These are phyloP conservation scores for Neofusicoccum parvum DNA, from an alignment of 2,329 filamentous ascomycete species.

Conservation along the genomic window DNA sequence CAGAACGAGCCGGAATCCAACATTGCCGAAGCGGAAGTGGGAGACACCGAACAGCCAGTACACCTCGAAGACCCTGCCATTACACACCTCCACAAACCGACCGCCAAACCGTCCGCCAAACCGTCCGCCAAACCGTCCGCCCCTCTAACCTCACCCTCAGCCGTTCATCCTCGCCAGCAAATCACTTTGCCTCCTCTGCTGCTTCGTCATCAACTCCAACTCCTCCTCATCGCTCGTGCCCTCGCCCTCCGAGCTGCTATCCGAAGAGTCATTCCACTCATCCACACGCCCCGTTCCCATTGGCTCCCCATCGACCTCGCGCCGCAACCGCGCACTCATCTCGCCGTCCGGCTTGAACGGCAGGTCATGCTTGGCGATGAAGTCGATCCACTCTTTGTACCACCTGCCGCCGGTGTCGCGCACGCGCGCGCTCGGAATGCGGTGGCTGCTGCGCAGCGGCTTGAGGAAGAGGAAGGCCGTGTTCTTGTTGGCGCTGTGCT, in stretches of 20 bases:
- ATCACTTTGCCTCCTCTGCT: background rate
- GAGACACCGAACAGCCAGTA: too few relatives aligned
- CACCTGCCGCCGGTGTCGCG: background rate
- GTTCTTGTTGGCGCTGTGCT: slow-evolving; percentile 1
- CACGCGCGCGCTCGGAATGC: background rate
- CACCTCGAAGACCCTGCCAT: too few relatives aligned
- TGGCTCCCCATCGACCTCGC: background rate
- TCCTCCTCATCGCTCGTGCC: background rate
- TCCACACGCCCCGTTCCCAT: background rate
- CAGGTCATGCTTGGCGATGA: slow-evolving; percentile 2
- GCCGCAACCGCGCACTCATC: background rate
- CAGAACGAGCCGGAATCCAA: too few relatives aligned
- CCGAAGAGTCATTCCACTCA: background rate
- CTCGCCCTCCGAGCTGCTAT: background rate
- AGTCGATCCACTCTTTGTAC: slow-evolving; percentile 1
- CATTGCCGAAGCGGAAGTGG: too few relatives aligned
- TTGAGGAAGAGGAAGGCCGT: background rate
- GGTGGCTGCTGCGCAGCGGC: background rate
- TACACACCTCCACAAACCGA: too few relatives aligned
- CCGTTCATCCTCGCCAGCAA: background rate
- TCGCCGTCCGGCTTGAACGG: background rate
- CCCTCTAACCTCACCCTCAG: too few relatives aligned
- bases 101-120: too few relatives aligned
- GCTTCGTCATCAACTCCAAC: background rate
- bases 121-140: too few relatives aligned